phyloP scores from a whole-genome alignment of 2,329 filamentous ascomycete species.

The Leptographium galeiforme region DNA sequence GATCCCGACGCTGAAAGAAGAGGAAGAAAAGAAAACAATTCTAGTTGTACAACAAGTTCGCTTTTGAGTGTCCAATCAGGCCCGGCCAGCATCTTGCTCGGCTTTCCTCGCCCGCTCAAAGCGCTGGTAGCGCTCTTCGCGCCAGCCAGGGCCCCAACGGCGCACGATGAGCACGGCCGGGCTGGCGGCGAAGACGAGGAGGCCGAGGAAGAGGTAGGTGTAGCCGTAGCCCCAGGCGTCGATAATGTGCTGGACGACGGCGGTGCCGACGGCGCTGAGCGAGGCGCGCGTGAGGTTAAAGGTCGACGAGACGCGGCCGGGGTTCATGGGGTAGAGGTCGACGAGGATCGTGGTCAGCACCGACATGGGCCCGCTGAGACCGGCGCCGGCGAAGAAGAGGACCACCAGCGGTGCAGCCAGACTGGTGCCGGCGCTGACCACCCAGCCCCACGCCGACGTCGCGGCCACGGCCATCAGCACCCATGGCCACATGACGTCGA shows the following conservation, averaged over 20 bases:
- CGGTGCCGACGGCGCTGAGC: slow-evolving; percentile 26
- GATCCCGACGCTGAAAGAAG: too few relatives aligned
- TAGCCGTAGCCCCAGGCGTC: slow-evolving; percentile 26
- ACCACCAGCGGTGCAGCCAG: slow-evolving; percentile 27
- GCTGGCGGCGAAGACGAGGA: slow-evolving; percentile 16
- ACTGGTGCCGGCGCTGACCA: slow-evolving; percentile 21
- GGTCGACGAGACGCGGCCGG: slow-evolving; percentile 26
- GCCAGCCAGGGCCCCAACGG: slow-evolving; percentile 19
- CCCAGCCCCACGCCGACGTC: slow-evolving; percentile 29
- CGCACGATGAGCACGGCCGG: slow-evolving; percentile 17
- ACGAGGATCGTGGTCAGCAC: slow-evolving; percentile 27
- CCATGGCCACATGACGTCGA: slow-evolving; percentile 21
- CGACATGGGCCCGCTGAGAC: slow-evolving; percentile 25
- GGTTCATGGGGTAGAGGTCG: slow-evolving; percentile 27
- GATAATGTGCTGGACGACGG: slow-evolving; percentile 26
- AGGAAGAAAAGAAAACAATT: too few relatives aligned
- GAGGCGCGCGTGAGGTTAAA: slow-evolving; percentile 27
- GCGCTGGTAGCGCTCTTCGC: slow-evolving; percentile 18
- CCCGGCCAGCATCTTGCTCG: not conserved
- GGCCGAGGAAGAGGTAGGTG: slow-evolving; percentile 22
- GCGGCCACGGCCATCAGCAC: slow-evolving; percentile 29
- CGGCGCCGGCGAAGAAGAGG: slow-evolving; percentile 23
- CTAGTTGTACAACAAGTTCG: too few relatives aligned
- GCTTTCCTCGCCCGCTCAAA: slow-evolving; percentile 4
- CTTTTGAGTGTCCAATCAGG: too few relatives aligned